Base-by-base conservation (phyloP, 176 grass and related monocot genomes). In the Pontederia crassipes region DNA sequence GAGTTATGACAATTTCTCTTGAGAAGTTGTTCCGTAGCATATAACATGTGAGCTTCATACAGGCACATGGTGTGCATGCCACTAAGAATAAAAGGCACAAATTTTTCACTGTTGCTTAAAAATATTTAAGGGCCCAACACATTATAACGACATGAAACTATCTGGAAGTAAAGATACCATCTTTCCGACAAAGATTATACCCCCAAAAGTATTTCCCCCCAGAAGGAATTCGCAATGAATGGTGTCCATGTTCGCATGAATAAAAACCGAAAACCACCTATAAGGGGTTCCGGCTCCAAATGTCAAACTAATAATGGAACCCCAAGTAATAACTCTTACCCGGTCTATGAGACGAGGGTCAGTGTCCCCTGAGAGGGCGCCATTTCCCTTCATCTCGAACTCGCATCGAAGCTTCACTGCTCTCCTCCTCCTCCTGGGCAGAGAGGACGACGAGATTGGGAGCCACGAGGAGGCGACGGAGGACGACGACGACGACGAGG, bases 321-420 rank as follows among this genome's bases (percentile, higher is more conserved):
- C 20, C 20, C 20, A 24, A 1, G 20, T 24, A 24, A 24, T 14
- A 11, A 0, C 46, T 40, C 71, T 81, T 75, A 97, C 93, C 59
- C 84, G 84, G 57, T 91, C 93, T 8, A 81, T 29, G 17, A 78
- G 28, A 5, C 86, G 83, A 70, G 77, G 74, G 69, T 87, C 83
- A 1, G 75, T 65, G 87, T 88, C 87, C 15, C 87, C 76, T 14
- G 79, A 79, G 59, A 91, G 81, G 48, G 81, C 84, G 58, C 79
- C 87, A 66, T 98, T 98, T 14, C 82, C 84, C 59, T 83, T 84
- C 46, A 74, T 56, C 58, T 91, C 76, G 63, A 85, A 79, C 84
- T 91, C 84, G 77, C 81, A 97, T 15, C 81, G 81, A 26, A 97
- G 64, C 52, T 68, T 74, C 51, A 8, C 32, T 13, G 52, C n/a